A percentile compares a stretch with the other conserved stretches of the same genome.
Evolutionary conservation across 2,329 filamentous ascomycete species (phyloP).

Genomic region (Berkeleyomyces rouxiae): DNA sequence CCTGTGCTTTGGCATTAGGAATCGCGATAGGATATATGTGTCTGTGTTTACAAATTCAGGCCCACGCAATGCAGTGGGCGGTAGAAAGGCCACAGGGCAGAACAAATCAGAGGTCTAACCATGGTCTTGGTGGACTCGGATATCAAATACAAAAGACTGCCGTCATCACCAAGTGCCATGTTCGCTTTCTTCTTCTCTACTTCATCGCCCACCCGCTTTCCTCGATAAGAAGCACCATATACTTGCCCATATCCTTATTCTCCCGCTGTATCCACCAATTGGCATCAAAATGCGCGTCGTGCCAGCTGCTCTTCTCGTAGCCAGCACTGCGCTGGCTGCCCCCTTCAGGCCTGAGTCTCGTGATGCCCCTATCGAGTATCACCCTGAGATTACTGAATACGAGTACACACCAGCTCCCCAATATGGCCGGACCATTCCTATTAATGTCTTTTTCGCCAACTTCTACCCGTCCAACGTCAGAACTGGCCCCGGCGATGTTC

Average conservation of each 20-base stretch:
- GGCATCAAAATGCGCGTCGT: not conserved
- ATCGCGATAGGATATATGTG: too few relatives aligned
- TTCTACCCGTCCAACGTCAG: conserved; percentile 35
- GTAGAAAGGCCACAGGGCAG: too few relatives aligned
- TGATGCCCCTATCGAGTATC: not conserved
- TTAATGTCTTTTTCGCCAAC: not conserved
- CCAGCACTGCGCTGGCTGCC: not conserved
- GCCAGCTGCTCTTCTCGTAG: not conserved
- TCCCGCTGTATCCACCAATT: not conserved
- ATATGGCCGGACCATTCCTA: not conserved
- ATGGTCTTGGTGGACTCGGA: too few relatives aligned
- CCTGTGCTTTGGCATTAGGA: too few relatives aligned
- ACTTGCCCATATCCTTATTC: not conserved
- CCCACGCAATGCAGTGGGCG: too few relatives aligned
- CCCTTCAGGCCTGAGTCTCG: not conserved
- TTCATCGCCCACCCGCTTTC: too few relatives aligned
- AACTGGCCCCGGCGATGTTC: conserved; percentile 31
- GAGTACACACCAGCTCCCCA: too few relatives aligned
- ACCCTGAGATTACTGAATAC: too few relatives aligned
- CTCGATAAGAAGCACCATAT: too few relatives aligned
- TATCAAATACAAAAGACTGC: not conserved
- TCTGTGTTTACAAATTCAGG: too few relatives aligned
- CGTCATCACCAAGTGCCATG: not conserved
- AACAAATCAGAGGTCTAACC: too few relatives aligned
- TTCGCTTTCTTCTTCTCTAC: not conserved